Evolutionary conservation across 441 rosid genomes (phyloP).

Genomic region (Brassica balearica): DNA sequence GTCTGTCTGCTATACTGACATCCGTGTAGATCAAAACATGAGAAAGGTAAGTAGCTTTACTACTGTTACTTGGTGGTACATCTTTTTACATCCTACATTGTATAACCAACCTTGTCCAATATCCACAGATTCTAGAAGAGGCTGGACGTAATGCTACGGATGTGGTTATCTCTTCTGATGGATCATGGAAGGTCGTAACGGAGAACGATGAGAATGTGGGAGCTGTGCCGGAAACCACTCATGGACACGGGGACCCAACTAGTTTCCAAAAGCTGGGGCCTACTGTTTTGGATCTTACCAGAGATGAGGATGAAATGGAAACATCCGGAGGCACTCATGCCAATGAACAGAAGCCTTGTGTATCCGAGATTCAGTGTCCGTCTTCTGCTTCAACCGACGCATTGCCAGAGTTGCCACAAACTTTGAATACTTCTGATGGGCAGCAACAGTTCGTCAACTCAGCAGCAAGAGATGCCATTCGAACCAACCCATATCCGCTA

Average conservation of each 20-base stretch:
- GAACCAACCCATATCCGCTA: conserved; percentile 45
- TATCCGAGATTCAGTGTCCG: conserved; percentile 18
- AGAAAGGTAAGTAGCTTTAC: conserved; percentile 64
- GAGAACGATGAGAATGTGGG: conserved; percentile 53
- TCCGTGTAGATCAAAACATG: conserved; percentile 81
- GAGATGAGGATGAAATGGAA: conserved; percentile 57
- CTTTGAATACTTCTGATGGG: conserved; percentile 39
- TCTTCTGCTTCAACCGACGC: conserved; percentile 20
- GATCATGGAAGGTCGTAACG: conserved; percentile 80
- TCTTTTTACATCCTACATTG: conserved; percentile 8
- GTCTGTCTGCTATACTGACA: conserved; percentile 70
- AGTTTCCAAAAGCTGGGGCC: conserved; percentile 40
- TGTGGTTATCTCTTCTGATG: conserved; percentile 81
- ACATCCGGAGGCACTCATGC: conserved; percentile 38
- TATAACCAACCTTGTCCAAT: conserved; percentile 14
- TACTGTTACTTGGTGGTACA: conserved; percentile 15
- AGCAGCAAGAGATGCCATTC: conserved; percentile 50
- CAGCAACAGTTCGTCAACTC: conserved; percentile 55
- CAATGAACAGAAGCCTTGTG: neutral
- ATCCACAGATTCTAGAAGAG: conserved; percentile 72
- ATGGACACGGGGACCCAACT: conserved; percentile 42
- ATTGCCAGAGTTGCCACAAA: conserved; percentile 48
- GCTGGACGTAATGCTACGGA: conserved; percentile 59
- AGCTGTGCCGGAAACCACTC: conserved; percentile 39
- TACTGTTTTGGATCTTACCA: conserved; percentile 68